Base-by-base conservation (phyloP, 208 protist genomes). In the Leishmania guyanensis region DNA sequence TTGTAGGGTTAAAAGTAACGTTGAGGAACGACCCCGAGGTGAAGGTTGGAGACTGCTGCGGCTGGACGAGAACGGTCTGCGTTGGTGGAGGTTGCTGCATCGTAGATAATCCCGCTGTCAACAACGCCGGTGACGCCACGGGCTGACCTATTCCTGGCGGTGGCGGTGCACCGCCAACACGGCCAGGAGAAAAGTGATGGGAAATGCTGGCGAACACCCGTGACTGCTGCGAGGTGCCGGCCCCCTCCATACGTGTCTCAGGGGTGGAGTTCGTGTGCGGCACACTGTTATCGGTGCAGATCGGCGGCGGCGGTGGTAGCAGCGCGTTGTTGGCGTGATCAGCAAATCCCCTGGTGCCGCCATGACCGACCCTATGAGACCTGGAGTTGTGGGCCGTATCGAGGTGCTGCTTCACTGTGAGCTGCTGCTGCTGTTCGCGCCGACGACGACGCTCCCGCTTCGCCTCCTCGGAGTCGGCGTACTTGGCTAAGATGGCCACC, bases 401-500 rank as follows among this genome's bases (percentile, higher is more conserved):
- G 16, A 73, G 9, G 26, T 86, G 65, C 62, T 80, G 62, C 54
- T 83, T 78, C 3, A 81, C 50, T 3, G 58, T 56, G 36, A 39
- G 36, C 36, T 39, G 36, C 48, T 86, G 83, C 50, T 84, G 84
- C 77, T 84, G 78, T 72, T 95, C 92, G 3, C 94, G 88, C 22
- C 94, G 90, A 20, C 88, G 89, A 16, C 94, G 92, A 4, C 94
- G 89, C 85, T 97, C 92, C 0, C 83, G 86, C 80, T 97, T 97
- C 22, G 91, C 86, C 76, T 95, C 94, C 4, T 94, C 91, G 39
- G 78, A 92, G 83, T 97, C 94, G 46, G 91, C 92, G 82, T 93
- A 96, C 84, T 97, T 97, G 66, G 92, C 94, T n/a, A 97, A 84
- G 26, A 95, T 87, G 51, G 90, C 83, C 43, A 92, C 86, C 5